These are phyloP conservation scores for Lactarius vividus DNA, from an alignment of 768 basidiomycete species.

Conservation along the genomic window DNA sequence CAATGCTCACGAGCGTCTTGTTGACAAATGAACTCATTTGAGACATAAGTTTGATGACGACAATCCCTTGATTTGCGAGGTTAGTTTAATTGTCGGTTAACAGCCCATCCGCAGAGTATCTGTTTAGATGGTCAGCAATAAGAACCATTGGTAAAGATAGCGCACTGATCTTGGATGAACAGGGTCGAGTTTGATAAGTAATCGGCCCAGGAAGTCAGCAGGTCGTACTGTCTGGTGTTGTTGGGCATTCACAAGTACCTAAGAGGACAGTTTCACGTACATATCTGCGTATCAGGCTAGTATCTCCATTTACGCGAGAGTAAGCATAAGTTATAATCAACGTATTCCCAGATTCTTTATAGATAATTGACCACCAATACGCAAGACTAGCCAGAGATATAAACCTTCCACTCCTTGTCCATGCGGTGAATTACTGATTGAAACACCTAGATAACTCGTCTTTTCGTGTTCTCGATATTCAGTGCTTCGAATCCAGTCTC, in stretches of 20 bases:
- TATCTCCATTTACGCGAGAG: conserved; percentile 30
- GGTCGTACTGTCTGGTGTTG: conserved; percentile 26
- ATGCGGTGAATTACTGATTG: neutral
- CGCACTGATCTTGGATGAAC: conserved; percentile 50
- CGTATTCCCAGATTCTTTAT: conserved; percentile 36
- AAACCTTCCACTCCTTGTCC: too few relatives aligned
- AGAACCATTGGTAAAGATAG: conserved; percentile 49
- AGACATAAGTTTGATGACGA: conserved; percentile 64
- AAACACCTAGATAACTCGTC: conserved; percentile 3
- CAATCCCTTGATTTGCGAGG: conserved; percentile 66
- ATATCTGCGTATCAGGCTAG: conserved; percentile 28
- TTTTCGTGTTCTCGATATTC: neutral
- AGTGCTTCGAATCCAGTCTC: too few relatives aligned
- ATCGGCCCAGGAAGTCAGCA: conserved; percentile 35
- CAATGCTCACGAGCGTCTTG: conserved; percentile 48
- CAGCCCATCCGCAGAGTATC: conserved; percentile 18
- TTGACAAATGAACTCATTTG: conserved; percentile 42
- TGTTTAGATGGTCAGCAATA: neutral
- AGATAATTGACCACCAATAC: neutral
- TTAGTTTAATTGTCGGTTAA: conserved; percentile 57
- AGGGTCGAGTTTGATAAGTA: conserved; percentile 39
- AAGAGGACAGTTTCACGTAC: conserved; percentile 5
- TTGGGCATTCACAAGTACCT: neutral
- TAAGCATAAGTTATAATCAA: conserved; percentile 36
- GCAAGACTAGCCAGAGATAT: too few relatives aligned